Evolutionary conservation across 495 filamentous ascomycete species (phyloP).

Genomic region (Stereocaulon alpinum): DNA sequence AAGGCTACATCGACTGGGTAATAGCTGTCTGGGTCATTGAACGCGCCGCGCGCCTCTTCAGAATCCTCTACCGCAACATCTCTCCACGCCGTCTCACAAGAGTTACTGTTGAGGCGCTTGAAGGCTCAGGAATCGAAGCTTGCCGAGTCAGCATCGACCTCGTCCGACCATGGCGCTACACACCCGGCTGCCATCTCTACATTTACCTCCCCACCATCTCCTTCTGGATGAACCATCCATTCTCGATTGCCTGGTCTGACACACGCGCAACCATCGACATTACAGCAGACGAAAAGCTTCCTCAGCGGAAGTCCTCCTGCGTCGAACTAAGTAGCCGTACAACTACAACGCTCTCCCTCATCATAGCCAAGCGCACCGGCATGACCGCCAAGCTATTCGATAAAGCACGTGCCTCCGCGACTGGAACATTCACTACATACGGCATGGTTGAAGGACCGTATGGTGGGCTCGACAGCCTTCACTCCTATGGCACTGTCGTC

Average conservation of each 20-base stretch:
- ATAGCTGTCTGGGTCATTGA: slow-evolving; percentile 58
- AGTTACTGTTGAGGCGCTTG: slow-evolving; percentile 40
- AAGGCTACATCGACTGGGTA: slow-evolving; percentile 49
- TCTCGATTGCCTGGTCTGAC: slow-evolving; percentile 45
- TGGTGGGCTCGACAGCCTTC: slow-evolving; percentile 52
- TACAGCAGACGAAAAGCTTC: slow-evolving; percentile 33
- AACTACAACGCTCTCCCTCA: slow-evolving; percentile 59
- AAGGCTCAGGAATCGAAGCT: slow-evolving; percentile 37
- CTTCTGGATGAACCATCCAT: slow-evolving; percentile 56
- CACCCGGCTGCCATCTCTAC: slow-evolving; percentile 70
- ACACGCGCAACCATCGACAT: slow-evolving; percentile 18
- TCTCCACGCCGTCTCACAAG: slow-evolving; percentile 32
- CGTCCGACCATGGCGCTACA: slow-evolving; percentile 62
- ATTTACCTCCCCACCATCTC: slow-evolving; percentile 69
- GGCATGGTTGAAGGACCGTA: slow-evolving; percentile 79
- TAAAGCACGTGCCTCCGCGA: slow-evolving; percentile 49
- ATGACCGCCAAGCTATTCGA: slow-evolving; percentile 72
- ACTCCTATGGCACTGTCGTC: slow-evolving; percentile 76
- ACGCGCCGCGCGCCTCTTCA: slow-evolving; percentile 43
- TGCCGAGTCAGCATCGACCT: slow-evolving; percentile 59
- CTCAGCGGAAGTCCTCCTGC: slow-evolving; percentile 9
- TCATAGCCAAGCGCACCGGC: slow-evolving; percentile 68
- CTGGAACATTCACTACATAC: slow-evolving; percentile 46
- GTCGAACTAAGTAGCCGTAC: slow-evolving; percentile 25
- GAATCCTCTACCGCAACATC: slow-evolving; percentile 52